These are phyloP conservation scores for Eimeria acervulina DNA, from an alignment of 169 alveolate species.

Conservation along the genomic window DNA sequence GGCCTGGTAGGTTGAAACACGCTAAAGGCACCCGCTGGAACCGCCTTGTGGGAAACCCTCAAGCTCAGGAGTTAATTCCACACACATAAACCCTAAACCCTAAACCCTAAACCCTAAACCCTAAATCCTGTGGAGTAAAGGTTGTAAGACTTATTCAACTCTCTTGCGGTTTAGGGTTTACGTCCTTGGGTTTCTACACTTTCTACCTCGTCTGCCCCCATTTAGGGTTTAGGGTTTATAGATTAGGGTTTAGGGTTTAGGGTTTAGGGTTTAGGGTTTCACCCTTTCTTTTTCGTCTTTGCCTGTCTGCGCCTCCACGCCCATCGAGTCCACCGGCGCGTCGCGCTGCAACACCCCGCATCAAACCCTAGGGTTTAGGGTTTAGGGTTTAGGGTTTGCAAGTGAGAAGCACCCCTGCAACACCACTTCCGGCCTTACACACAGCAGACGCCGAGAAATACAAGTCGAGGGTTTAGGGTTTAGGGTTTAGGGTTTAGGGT, in stretches of 20 bases:
- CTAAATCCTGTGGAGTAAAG: too few relatives aligned
- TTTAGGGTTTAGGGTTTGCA: neutral
- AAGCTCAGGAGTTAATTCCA: too few relatives aligned
- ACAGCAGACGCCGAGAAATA: too few relatives aligned
- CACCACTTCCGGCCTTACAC: too few relatives aligned
- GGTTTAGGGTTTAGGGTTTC: constrained; percentile 12
- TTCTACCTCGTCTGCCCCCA: too few relatives aligned
- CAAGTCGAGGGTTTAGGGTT: neutral
- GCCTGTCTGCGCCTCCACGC: constrained; percentile 46
- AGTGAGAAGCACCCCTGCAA: neutral
- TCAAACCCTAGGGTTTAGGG: neutral
- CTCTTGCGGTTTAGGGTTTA: too few relatives aligned
- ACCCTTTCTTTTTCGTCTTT: neutral
- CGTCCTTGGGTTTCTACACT: too few relatives aligned
- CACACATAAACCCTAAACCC: neutral
- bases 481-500: constrained; percentile 3
- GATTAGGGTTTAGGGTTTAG: neutral
- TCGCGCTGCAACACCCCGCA: constrained; percentile 36
- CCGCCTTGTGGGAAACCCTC: too few relatives aligned
- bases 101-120: constrained; percentile 12
- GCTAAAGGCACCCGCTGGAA: neutral
- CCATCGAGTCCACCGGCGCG: constrained; percentile 73
- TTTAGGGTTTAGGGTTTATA: neutral
- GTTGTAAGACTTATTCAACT: too few relatives aligned
- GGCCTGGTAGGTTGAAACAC: neutral